Conservation (phyloP, 192 early-diverging fungal genomes). For the Fimicolochytrium jonesii region DNA sequence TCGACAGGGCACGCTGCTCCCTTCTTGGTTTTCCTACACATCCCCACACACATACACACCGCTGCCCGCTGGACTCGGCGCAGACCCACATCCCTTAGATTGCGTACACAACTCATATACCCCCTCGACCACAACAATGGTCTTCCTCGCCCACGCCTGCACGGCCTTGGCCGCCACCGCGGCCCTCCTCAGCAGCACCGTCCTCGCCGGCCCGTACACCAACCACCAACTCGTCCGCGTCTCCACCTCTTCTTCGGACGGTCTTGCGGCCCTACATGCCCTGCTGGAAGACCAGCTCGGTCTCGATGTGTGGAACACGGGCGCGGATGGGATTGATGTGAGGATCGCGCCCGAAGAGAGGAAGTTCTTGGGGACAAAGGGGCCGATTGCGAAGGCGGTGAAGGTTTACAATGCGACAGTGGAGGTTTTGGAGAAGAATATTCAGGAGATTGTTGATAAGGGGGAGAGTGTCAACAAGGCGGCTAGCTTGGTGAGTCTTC, state of each 20-base stretch:
- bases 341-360: conserved; percentile 5
- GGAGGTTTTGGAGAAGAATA: conserved; percentile 1
- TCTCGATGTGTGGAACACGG: conserved; percentile 16
- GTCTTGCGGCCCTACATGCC: neutral
- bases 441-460: conserved; percentile 10
- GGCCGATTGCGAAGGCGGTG: neutral
- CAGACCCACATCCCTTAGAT: too few relatives aligned
- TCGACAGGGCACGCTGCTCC: too few relatives aligned
- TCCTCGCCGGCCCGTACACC: conserved; percentile 1
- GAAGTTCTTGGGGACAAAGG: neutral
- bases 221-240: conserved; percentile 14
- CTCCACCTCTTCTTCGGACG: neutral
- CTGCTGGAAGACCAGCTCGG: conserved; percentile 2
- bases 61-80: too few relatives aligned
- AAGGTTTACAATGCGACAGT: neutral
- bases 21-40: too few relatives aligned
- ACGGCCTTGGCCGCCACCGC: neutral
- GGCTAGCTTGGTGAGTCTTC: neutral
- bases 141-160: too few relatives aligned
- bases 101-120: too few relatives aligned
- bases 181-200: neutral
- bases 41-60: too few relatives aligned
- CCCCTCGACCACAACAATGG: too few relatives aligned
- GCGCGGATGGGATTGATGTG: conserved; percentile 2
- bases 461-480: neutral